Base-by-base conservation (phyloP, 768 basidiomycete species). In the Boletus vermiculosoides region DNA sequence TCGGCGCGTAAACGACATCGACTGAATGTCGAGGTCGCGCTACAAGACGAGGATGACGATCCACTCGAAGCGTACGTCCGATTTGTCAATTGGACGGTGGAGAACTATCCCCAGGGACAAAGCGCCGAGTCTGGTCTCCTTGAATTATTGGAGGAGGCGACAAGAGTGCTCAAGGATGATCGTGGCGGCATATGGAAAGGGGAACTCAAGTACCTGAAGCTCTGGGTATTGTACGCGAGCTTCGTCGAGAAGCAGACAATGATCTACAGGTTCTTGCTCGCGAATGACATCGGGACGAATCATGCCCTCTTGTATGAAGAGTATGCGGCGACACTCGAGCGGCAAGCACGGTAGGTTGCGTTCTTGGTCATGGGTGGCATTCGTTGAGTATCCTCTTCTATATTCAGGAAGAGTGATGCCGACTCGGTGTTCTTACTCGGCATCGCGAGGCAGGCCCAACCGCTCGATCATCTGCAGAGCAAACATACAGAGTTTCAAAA, bases 191-290 rank as follows among this genome's bases (percentile, higher is more conserved):
- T 77, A 58, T 98, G 92, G 84, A 81, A 80, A 64, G 80, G 77
- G 54, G 93, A 98, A 66, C 67, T 92, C 57, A 85, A 90, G 56
- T 97, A 98, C 71, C 80, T 98, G 54, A 93, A 94, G 68, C 77
- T 98, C 16, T 99, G 97, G 97, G 78, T 94, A 50, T 83, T 94
- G 46, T 99, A 98, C 71, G 90, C 95, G 16, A 87, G 86, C 69
- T 89, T 92, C 68, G 92, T 98, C 50, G 95, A 98, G 75, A 85
- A 85, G 66, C 88, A 94, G 41, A 84, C 84, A 16, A 82, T 94
- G 70, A 88, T 98, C 62, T 98, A 90, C 78, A 82, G 85, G 61
- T 98, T 94, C 74, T 73, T 98, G 69, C 79, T 97, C 61, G 87
- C 87, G 6, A 94, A 94, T 64, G 93, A 97, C 63, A 90, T 98